phyloP scores from a whole-genome alignment of 805 yeast species.

The Kuraishia molischiana region DNA sequence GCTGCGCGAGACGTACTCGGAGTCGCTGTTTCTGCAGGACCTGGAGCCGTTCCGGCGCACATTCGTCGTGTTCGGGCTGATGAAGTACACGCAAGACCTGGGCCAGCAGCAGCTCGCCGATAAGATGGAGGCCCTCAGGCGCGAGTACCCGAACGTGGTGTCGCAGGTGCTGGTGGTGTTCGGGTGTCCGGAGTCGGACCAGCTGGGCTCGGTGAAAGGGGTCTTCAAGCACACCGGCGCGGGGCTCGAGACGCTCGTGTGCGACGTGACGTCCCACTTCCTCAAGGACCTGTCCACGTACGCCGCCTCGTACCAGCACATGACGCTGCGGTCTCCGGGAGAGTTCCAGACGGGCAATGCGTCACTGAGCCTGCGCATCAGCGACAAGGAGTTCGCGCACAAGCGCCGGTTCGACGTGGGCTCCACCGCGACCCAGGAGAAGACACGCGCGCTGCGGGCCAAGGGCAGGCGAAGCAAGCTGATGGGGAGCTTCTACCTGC shows the following conservation, averaged over 20 bases:
- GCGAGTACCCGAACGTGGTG: constrained; percentile 39
- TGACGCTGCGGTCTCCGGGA: constrained; percentile 78
- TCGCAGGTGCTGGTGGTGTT: constrained; percentile 48
- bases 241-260: constrained; percentile 51
- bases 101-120: constrained; percentile 14
- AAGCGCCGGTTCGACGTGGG: constrained; percentile 18
- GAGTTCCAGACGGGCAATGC: constrained; percentile 44
- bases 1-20: constrained; percentile 36
- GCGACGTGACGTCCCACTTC: constrained; percentile 62
- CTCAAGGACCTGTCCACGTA: constrained; percentile 55
- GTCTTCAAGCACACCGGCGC: constrained; percentile 6
- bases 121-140: constrained; percentile 29
- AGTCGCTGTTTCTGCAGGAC: constrained; percentile 65
- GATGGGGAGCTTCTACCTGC: constrained; percentile 63
- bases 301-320: constrained; percentile 67
- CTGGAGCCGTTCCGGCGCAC: constrained; percentile 85
- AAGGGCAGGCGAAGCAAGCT: constrained; percentile 70
- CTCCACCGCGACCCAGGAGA: constrained; percentile 20
- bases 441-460: constrained; percentile 29
- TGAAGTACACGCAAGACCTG: constrained; percentile 18
- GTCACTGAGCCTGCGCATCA: neutral
- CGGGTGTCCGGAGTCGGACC: constrained; percentile 25
- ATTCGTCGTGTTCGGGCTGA: constrained; percentile 44
- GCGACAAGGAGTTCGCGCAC: constrained; percentile 6
- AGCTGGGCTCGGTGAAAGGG: constrained; percentile 1